These are phyloP conservation scores for Fistulinella prunicolor DNA, from an alignment of 768 basidiomycete species.

Conservation along the genomic window DNA sequence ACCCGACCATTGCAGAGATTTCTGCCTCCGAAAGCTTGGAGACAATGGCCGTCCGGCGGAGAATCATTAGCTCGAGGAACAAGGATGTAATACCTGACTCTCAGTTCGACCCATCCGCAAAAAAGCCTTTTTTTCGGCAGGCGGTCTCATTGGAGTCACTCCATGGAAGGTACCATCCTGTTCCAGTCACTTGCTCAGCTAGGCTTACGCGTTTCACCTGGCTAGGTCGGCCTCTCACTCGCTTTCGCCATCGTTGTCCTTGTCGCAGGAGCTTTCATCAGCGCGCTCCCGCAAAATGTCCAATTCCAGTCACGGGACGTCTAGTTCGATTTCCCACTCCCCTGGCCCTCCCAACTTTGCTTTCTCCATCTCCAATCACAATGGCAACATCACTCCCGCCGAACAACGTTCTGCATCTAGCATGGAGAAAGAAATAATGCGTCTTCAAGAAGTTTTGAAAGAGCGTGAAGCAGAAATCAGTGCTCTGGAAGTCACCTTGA, in stretches of 20 bases:
- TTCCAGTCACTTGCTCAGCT: neutral
- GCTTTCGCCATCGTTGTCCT: constrained; percentile 91
- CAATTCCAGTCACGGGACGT: constrained; percentile 70
- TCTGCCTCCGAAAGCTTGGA: constrained; percentile 43
- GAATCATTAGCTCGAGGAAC: constrained; percentile 47
- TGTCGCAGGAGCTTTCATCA: constrained; percentile 95
- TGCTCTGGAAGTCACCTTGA: constrained; percentile 57
- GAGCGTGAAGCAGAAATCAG: constrained; percentile 91
- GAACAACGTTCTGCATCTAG: constrained; percentile 79
- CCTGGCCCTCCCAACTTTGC: constrained; percentile 57
- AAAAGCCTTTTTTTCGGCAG: constrained; percentile 83
- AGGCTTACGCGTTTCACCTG: constrained; percentile 14
- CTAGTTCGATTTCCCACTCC: constrained; percentile 63
- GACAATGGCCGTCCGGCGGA: constrained; percentile 45
- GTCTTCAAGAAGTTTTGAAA: constrained; percentile 87
- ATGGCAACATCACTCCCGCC: constrained; percentile 22
- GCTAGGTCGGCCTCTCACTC: constrained; percentile 88
- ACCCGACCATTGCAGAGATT: constrained; percentile 42
- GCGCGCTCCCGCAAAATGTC: constrained; percentile 83
- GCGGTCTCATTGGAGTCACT: constrained; percentile 86
- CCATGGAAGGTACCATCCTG: constrained; percentile 66
- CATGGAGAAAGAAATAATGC: constrained; percentile 93
- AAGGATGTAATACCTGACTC: constrained; percentile 47
- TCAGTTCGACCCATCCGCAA: constrained; percentile 48
- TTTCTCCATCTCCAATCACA: constrained; percentile 48